Base-by-base conservation (phyloP, 2,329 filamentous ascomycete genomes). In the Emmonsia crescens region DNA sequence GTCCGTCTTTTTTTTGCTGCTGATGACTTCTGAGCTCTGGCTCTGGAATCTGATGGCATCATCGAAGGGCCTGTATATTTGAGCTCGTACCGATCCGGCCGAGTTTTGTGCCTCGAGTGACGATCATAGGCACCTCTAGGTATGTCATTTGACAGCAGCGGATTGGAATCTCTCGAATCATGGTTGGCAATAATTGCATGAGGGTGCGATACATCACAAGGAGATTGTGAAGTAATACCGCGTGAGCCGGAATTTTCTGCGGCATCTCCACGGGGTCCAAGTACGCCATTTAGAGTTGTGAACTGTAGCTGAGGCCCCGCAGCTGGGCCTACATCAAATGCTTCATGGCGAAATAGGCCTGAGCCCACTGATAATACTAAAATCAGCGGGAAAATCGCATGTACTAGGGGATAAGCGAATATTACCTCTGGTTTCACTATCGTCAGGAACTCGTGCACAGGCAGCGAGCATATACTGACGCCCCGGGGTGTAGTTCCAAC, bases 61-160 rank as follows among this genome's bases (percentile, higher is more conserved):
- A 12, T 3, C 27, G 38, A 46, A 31, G 49, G 19, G 44, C 61
- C 59, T 19, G 19, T 60, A 9, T 60, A 60, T 48, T 76, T 76
- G 8, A 75, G 75, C 36, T 83, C 78, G 67, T 87, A 86, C 29
- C 78, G 80, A 66, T 83, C 79, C 21, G 76, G 72, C 57, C 77
- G 79, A n/a, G 82, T 85, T 70, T 81, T 87, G 65, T 79, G 75
- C 36, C 85, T 79, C 24, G 78, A 72, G 51, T 75, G 76, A 66
- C 78, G 84, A 60, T 82, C 78, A 62, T 16, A 36, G 57, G 3
- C 29, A 3, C 42, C 21, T 29, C 12, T 2, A 33, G 10, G 33
- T 33, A 44, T n/a, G 24, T 8, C 40, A 21, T 46, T 33, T 19
- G 38, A 9, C 19, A 46, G 12, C 12, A 12, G 24, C 14, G 36